phyloP scores from a whole-genome alignment of 768 basidiomycete genomes.

The Rhodocollybia butyracea region DNA sequence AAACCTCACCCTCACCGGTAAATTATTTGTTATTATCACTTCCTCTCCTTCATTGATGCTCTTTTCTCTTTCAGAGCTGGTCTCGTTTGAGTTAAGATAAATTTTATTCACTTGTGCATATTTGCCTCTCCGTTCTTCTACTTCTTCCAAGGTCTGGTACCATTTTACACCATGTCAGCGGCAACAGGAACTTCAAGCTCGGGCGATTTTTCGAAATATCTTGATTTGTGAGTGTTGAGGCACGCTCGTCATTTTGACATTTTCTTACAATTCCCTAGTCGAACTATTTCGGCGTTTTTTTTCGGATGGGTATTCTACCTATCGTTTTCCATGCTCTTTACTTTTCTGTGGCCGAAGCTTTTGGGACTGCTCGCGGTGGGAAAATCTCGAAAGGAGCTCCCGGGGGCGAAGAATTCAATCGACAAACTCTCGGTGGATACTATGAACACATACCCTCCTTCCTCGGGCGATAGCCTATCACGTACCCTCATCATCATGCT shows the following conservation, averaged over 20 bases:
- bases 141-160: not conserved
- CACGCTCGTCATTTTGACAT: not conserved
- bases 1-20: too few species aligned
- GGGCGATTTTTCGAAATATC: not conserved
- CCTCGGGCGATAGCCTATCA: not conserved
- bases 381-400: too few species aligned
- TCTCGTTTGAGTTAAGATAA: not conserved
- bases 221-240: slow-evolving; percentile 3
- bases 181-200: not conserved
- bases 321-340: not conserved
- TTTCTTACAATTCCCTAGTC: slow-evolving; percentile 19
- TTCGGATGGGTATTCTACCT: slow-evolving; percentile 34
- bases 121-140: not conserved
- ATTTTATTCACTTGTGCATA: not conserved
- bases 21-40: not conserved
- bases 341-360: not conserved
- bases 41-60: not conserved
- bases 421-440: not conserved
- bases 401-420: not conserved
- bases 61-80: not conserved
- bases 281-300: slow-evolving; percentile 33
- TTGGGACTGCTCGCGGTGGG: too few species aligned
- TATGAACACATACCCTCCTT: not conserved
- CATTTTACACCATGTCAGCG: not conserved
- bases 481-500: slow-evolving; percentile 16